Conservation (phyloP, 1,284 basidiomycete species). For the Inonotus obliquus region DNA sequence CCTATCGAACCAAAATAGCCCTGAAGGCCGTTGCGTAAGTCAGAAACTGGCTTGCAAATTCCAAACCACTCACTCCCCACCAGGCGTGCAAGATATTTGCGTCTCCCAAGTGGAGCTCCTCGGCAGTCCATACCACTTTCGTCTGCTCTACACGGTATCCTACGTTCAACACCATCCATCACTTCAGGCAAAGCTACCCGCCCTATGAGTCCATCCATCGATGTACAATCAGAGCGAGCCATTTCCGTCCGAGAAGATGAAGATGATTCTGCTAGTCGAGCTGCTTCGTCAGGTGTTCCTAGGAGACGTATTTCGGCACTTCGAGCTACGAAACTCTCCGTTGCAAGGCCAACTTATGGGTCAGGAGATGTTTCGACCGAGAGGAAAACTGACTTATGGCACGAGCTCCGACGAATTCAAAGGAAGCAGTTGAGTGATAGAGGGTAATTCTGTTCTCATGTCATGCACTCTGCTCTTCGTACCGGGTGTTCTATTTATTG, state of each 20-base stretch:
- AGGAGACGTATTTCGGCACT: conserved; percentile 2
- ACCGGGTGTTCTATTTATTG: conserved; percentile 13
- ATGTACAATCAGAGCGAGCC: background rate
- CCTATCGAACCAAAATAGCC: conserved; percentile 62
- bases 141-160: conserved; percentile 6
- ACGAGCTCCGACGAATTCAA: conserved; percentile 12
- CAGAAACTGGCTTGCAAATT: background rate
- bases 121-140: conserved; percentile 16
- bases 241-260: conserved; percentile 4
- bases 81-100: conserved; percentile 64
- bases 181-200: conserved; percentile 14
- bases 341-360: background rate
- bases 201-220: background rate
- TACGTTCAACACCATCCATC: conserved; percentile 11
- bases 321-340: conserved; percentile 5
- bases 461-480: background rate
- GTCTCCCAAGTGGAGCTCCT: conserved; percentile 43
- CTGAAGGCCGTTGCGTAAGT: conserved; percentile 77
- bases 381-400: conserved; percentile 9
- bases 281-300: conserved; percentile 2
- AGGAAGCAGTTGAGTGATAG: conserved; percentile 10
- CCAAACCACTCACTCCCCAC: background rate
- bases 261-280: conserved; percentile 4
- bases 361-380: background rate
- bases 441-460: background rate